A percentile compares a stretch with the other conserved stretches of the same genome.
Conservation (phyloP, 768 basidiomycete genomes). For the Macrolepiota fuliginosa region DNA sequence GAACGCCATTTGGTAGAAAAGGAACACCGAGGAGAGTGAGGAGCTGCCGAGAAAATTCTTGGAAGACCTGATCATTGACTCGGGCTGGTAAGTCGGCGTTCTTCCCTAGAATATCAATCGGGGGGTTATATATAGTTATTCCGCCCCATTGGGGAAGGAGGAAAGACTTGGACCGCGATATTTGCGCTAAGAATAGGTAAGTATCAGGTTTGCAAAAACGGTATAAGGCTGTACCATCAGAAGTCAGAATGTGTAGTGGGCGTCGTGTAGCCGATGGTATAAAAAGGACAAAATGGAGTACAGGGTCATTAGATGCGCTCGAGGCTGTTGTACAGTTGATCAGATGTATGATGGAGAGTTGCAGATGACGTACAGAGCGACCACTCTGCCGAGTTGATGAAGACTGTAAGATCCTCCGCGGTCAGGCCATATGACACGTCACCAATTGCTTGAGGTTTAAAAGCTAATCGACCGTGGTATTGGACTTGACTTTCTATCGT, state of each 20-base stretch:
- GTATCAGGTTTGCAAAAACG: background rate
- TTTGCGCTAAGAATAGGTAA: conserved; percentile 35
- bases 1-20: conserved; percentile 47
- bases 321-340: conserved; percentile 56
- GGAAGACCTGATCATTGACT: conserved; percentile 53
- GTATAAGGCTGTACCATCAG: conserved; percentile 38
- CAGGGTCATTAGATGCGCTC: conserved; percentile 89
- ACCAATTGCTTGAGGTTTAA: conserved; percentile 52
- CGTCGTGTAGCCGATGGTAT: conserved; percentile 69
- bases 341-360: background rate
- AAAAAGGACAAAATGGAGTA: conserved; percentile 89
- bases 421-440: conserved; percentile 54
- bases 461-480: conserved; percentile 86
- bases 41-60: conserved; percentile 69
- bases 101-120: conserved; percentile 23
- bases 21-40: conserved; percentile 82
- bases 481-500: conserved; percentile 95
- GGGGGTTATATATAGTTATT: conserved; percentile 73
- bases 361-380: conserved; percentile 61
- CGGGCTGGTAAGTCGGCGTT: conserved; percentile 35
- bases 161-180: conserved; percentile 63
- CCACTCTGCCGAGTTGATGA: conserved; percentile 97
- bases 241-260: conserved; percentile 66
- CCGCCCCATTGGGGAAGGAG: conserved; percentile 94
- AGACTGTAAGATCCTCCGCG: conserved; percentile 85